phyloP scores from a whole-genome alignment of 805 yeast species.

The Scheffersomyces lignosus region DNA sequence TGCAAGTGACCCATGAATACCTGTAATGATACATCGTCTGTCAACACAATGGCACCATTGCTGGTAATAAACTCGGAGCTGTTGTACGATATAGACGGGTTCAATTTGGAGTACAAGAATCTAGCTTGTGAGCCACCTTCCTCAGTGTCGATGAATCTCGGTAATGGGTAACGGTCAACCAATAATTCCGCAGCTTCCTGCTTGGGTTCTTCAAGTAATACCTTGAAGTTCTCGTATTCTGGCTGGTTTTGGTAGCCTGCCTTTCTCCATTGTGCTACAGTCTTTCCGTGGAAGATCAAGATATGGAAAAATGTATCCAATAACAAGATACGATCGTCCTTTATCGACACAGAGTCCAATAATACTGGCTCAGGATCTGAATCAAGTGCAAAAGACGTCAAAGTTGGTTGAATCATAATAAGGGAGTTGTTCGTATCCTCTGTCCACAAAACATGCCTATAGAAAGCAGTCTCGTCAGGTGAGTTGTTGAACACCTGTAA shows the following conservation, averaged over 20 bases:
- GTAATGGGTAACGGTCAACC: conserved; percentile 94
- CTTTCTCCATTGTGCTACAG: conserved; percentile 94
- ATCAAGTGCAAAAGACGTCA: conserved; percentile 78
- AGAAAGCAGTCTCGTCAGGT: conserved; percentile 98
- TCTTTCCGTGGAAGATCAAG: conserved; percentile 91
- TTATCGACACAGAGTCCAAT: conserved; percentile 88
- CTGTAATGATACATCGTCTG: conserved; percentile 94
- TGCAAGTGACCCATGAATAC: conserved; percentile 94
- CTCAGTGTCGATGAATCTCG: conserved; percentile 95
- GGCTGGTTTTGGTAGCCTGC: conserved; percentile 91
- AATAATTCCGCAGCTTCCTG: conserved; percentile 89
- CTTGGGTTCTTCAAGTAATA: conserved; percentile 83
- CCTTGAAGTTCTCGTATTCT: conserved; percentile 86
- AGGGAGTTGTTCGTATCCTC: conserved; percentile 92
- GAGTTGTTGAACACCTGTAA: conserved; percentile 95
- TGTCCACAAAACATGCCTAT: conserved; percentile 86
- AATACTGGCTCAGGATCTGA: conserved; percentile 86
- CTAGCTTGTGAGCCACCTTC: conserved; percentile 99
- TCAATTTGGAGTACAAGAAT: conserved; percentile 89
- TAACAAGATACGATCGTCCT: conserved; percentile 81
- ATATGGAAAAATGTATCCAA: conserved; percentile 97
- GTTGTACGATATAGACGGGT: conserved; percentile 86
- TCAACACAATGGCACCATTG: conserved; percentile 77
- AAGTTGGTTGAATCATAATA: conserved; percentile 97
- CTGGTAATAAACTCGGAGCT: conserved; percentile 49